These are phyloP conservation scores for Globisporangium viniferum DNA, from an alignment of 352 stramenopile species.

Conservation along the genomic window DNA sequence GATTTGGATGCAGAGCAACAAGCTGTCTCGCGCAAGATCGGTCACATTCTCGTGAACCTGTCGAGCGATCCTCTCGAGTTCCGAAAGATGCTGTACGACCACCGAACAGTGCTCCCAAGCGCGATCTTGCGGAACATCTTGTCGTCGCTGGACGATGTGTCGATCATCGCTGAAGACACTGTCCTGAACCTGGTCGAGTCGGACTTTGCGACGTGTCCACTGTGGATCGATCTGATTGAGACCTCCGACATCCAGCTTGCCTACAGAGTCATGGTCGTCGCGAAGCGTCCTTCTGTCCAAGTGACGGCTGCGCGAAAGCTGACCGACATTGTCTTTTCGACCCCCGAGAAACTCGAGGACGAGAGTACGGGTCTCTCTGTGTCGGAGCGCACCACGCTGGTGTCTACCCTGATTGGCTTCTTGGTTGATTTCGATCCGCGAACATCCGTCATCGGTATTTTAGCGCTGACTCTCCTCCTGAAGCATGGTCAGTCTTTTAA, in stretches of 20 bases:
- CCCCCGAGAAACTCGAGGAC: constrained; percentile 54
- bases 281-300: constrained; percentile 53
- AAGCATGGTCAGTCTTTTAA: constrained; percentile 56
- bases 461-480: constrained; percentile 63
- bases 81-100: constrained; percentile 76
- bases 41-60: constrained; percentile 60
- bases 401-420: constrained; percentile 71
- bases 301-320: constrained; percentile 70
- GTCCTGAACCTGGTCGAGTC: constrained; percentile 75
- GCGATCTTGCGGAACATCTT: constrained; percentile 70
- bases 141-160: constrained; percentile 43
- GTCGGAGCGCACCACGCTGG: constrained; percentile 52
- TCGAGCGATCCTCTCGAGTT: constrained; percentile 77
- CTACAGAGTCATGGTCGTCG: constrained; percentile 56
- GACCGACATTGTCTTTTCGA: constrained; percentile 70
- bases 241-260: constrained; percentile 51
- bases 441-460: constrained; percentile 69
- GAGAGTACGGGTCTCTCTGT: constrained; percentile 38
- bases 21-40: constrained; percentile 42
- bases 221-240: constrained; percentile 80
- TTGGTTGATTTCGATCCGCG: constrained; percentile 67
- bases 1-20: constrained; percentile 32
- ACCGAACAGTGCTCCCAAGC: constrained; percentile 42
- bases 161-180: constrained; percentile 63
- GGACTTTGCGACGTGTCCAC: constrained; percentile 75